phyloP scores from a whole-genome alignment of 176 grass and related monocot genomes.

The Ampelocalamus luodianensis region DNA sequence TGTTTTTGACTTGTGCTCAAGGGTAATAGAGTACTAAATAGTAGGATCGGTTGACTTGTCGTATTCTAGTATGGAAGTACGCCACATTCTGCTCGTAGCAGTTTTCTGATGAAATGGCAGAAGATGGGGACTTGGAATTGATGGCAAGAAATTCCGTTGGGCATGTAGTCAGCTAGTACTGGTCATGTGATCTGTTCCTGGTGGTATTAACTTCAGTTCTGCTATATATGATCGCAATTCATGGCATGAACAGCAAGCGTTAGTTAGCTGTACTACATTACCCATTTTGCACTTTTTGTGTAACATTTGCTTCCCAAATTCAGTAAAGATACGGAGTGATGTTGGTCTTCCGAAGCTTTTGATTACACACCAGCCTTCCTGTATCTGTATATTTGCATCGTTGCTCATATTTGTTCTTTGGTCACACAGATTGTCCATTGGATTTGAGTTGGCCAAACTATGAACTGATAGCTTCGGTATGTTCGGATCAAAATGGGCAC shows the following conservation, averaged over 20 bases:
- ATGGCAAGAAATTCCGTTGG: conserved; percentile 11
- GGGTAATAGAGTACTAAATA: not conserved
- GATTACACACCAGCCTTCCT: not conserved
- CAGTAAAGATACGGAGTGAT: not conserved
- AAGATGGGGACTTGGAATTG: conserved; percentile 26
- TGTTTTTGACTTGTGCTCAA: conserved; percentile 11
- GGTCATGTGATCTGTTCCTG: conserved; percentile 6
- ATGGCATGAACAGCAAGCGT: not conserved
- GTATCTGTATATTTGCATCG: not conserved
- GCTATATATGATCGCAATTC: not conserved
- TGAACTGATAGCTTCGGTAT: conserved; percentile 61
- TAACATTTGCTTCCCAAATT: not conserved
- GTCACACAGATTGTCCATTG: conserved; percentile 76
- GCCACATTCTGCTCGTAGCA: conserved; percentile 14
- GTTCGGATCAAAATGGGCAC: conserved; percentile 68
- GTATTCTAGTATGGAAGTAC: not conserved
- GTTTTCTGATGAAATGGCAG: conserved; percentile 3
- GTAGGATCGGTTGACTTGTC: not conserved
- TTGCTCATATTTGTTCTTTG: conserved; percentile 8
- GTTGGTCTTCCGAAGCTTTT: not conserved
- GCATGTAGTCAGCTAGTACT: conserved; percentile 23
- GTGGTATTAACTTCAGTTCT: conserved; percentile 21
- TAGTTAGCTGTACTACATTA: not conserved
- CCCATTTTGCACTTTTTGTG: conserved; percentile 16
- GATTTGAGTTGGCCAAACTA: conserved; percentile 92